Conservation (phyloP, 176 grass and related monocot species). For the Zea luxurians region DNA sequence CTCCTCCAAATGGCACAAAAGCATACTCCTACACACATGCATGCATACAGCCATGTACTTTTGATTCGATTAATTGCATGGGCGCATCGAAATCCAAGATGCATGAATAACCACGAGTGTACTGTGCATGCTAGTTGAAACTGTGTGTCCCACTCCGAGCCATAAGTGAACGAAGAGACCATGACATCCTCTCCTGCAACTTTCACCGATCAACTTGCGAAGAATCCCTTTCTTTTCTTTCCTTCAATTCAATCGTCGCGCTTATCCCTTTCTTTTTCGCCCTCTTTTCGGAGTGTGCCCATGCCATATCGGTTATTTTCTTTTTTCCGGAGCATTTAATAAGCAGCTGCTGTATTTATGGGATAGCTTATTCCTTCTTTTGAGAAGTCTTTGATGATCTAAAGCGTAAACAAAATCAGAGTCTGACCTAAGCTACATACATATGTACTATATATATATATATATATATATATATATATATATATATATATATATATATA, state of each 20-base stretch:
- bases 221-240: slow-evolving; percentile 36
- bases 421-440: background rate
- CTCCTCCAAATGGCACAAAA: slow-evolving; percentile 31
- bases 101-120: background rate
- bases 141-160: slow-evolving; percentile 30
- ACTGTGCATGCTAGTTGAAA: slow-evolving; percentile 15
- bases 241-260: slow-evolving; percentile 1
- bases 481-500: too few relatives aligned
- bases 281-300: slow-evolving; percentile 32
- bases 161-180: slow-evolving; percentile 51
- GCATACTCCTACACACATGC: background rate
- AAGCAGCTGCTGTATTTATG: slow-evolving; percentile 16
- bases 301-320: slow-evolving; percentile 12
- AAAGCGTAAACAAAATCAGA: slow-evolving; percentile 12
- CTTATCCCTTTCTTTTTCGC: background rate
- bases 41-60: background rate
- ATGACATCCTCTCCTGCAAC: slow-evolving; percentile 38
- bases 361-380: background rate
- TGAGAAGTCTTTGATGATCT: slow-evolving; percentile 27
- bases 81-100: slow-evolving; percentile 21
- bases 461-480: background rate
- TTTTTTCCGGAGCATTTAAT: slow-evolving; percentile 30
- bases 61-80: slow-evolving; percentile 25
- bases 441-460: too few relatives aligned
- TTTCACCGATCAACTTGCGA: slow-evolving; percentile 48